Conservation (phyloP, 1,139 yeast genomes). For the Suhomyces panamericanus region DNA sequence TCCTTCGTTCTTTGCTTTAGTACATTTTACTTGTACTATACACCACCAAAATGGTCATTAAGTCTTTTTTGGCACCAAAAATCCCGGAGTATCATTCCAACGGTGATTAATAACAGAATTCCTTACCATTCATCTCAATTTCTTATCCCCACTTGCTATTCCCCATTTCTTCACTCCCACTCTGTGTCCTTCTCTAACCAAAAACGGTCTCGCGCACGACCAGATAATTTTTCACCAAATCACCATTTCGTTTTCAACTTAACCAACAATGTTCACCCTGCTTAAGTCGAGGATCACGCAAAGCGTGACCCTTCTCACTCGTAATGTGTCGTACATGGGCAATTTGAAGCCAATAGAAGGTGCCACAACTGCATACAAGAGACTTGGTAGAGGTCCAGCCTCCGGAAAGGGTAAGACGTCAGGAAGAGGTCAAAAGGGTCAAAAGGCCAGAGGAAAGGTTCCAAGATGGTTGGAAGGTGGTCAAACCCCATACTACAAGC, state of each 20-base stretch:
- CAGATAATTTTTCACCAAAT: slow-evolving; percentile 10
- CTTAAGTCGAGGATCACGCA: slow-evolving; percentile 8
- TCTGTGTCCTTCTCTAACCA: background rate
- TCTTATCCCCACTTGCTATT: background rate
- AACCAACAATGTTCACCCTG: slow-evolving; percentile 9
- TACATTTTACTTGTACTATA: no score
- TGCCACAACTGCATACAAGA: slow-evolving; percentile 49
- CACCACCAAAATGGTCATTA: no score
- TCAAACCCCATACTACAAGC: slow-evolving; percentile 88
- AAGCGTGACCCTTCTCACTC: slow-evolving; percentile 9
- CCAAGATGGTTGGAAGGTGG: slow-evolving; percentile 99
- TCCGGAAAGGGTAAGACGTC: slow-evolving; percentile 92
- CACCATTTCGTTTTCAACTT: slow-evolving; percentile 1
- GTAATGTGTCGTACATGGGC: slow-evolving; percentile 33
- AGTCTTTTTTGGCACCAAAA: no score
- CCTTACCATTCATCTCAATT: no score
- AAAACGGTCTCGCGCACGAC: slow-evolving; percentile 8
- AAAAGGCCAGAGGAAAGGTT: slow-evolving; percentile 89
- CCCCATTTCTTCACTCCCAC: background rate
- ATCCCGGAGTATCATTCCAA: no score
- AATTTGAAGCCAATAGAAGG: slow-evolving; percentile 43
- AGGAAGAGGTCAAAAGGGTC: slow-evolving; percentile 99
- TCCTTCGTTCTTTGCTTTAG: no score
- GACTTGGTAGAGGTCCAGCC: slow-evolving; percentile 97
- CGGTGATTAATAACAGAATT: background rate